Base-by-base conservation (phyloP, 169 alveolate species). In the Theileria parva region DNA sequence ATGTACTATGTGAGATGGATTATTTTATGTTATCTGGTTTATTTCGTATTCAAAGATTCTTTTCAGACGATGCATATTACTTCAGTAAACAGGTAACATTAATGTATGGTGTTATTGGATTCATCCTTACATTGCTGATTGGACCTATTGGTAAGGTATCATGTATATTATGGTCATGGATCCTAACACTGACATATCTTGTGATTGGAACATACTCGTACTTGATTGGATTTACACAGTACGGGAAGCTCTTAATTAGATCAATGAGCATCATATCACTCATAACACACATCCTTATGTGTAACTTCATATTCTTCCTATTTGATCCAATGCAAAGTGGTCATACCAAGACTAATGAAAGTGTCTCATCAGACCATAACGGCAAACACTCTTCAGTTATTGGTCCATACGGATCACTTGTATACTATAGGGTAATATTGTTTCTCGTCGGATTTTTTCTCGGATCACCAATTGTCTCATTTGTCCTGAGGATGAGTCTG, bases 281-380 rank as follows among this genome's bases (percentile, higher is more conserved):
- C 7, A 25, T 57, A 25, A 21, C 66, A 3, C 66, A 57, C 27
- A 25, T 57, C 15, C 66, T 57, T 4, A 25, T 57, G 37, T 57
- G 66, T 25, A 57, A 57, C 66, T 57, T 57, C 66, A 57, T 57
- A 57, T 57, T 57, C 66, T 57, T 57, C 66, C 66, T 57, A 19
- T 57, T 57, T 25, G 66, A 57, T 8, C 66, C 66, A 25, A 44
- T 44, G 17, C 1, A 44, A 4, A 44, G 8, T 4, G 53, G 19
- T 2, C 37, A 32, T 13, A 44, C 53, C 53, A 44, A 44, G 8
- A 7, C 53, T 1, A 13, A 7, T 8, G 53, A 1, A 44, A 8
- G 2, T 44, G 17, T 4, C 17, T 44, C 53, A 8, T 44, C 53
- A 1, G 15, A 44, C 17, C 13, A 37, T 4, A 44, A 44, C 1